Base-by-base conservation (phyloP, 805 yeast genomes). In the Yarrowia sp. region DNA sequence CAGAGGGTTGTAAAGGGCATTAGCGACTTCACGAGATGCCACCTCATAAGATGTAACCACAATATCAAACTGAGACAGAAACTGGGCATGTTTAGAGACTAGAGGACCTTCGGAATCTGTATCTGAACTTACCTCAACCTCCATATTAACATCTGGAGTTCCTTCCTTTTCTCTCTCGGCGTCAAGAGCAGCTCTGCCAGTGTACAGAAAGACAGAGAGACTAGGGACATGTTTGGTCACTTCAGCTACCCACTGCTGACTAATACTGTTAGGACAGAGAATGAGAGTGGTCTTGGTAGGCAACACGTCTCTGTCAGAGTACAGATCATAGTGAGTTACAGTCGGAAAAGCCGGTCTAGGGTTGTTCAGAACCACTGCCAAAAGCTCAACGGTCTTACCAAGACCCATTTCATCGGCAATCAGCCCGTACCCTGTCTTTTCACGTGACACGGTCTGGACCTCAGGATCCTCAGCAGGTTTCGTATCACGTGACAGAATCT, bases 321-420 rank as follows among this genome's bases (percentile, higher is more conserved):
- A 83, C 74, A 70, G 70, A 78, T 76, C 85, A 67, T 68, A 75
- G 46, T 49, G 40, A 15, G 42, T 40, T 24, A 24, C 33, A 3
- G 33, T 12, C 12, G 30, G 20, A 36, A 30, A 38, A 1, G 13
- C 3, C 0, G 83, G 81, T 15, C 97, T 78, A 39, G 80, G 86
- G 75, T 95, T 89, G 61, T 87, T 73, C 1, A 86, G 74, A 0
- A 89, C 78, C 46, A 94, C 78, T 0, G 96, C 81, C 2, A 91
- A 80, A 14, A 92, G 81, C 75, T 95, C 99, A 4, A 95, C 87
- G 0, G 99, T 94, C 74, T 95, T 95, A 0, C 99, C 99, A 9
- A 95, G 82, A 0, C 99, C 99, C 99, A 95, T 95, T 76, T 95
- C 99, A 73, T 94, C 99, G 1, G 95, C 89, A 40, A 95, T 76